Base-by-base conservation (phyloP, 169 alveolate species). In the Plasmodium sp. region DNA sequence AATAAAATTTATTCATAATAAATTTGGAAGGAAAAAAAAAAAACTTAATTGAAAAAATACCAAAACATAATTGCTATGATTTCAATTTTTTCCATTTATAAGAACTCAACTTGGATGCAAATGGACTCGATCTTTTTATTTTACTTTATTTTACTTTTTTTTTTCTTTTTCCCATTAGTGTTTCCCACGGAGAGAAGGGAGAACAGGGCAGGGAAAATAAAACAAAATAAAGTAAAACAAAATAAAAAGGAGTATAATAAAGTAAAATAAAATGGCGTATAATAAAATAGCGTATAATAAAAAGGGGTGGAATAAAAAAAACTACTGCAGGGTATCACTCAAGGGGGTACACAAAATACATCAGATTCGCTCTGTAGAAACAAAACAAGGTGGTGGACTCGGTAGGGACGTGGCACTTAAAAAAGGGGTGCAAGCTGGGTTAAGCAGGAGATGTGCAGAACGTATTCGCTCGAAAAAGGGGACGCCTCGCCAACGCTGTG, bases 1-100 rank as follows among this genome's bases (percentile, higher is more conserved):
- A 34, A 82, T 48, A 82, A 82, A 82, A 82, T 39, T 82, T 56
- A 82, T 82, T 82, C 90, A 82, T 82, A 82, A 82, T 82, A 82
- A 82, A 82, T 82, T 82, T 22, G 67, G 10, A 82, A 82, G 9
- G 56, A 62, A 58, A 58, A 58, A 18, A 18, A 58, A 27, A 62
- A 6, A 62, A 62, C 34, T 62, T 62, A 62, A 62, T 62, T 22
- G 75, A 62, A 62, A 18, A 62, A 27, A 62, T 62, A 62, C 75
- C 75, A 62, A 62, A 62, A 22, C 75, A 62, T 62, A 16, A 22
- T 62, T n/a, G 75, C 36, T 62, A 18, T 62, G 9, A 62, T 62
- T n/a, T 62, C 27, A 62, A 62, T 62, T 62, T 16, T 18, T 16
- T 62, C 75, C 14, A n/a, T 62, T 62, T 62, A 62, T 27, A 62